These are phyloP conservation scores for Polyrhizophydium stewartii DNA, from an alignment of 371 early-diverging fungal genomes.

Conservation along the genomic window DNA sequence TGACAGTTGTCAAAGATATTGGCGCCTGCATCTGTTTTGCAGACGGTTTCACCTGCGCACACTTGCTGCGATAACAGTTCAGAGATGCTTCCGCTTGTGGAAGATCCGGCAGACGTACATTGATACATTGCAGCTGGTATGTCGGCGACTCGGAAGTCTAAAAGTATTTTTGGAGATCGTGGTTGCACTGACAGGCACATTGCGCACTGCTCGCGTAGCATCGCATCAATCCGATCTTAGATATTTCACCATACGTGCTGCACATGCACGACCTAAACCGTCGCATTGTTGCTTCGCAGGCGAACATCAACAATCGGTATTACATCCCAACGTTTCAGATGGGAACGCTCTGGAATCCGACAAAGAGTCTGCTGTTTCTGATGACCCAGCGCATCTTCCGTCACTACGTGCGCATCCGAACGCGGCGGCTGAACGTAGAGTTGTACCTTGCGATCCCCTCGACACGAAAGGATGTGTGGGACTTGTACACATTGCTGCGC, in stretches of 20 bases:
- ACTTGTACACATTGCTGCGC: neutral
- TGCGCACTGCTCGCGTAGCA: neutral
- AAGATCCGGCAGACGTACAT: neutral
- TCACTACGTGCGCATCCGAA: neutral
- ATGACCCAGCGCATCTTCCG: neutral
- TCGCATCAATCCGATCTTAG: neutral
- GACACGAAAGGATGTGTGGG: neutral
- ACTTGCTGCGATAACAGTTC: neutral
- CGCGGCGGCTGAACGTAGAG: neutral
- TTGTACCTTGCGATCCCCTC: slow-evolving; percentile 1
- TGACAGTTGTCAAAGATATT: neutral
- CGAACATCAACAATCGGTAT: neutral
- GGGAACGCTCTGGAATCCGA: neutral
- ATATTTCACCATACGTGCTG: neutral
- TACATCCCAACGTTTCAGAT: neutral
- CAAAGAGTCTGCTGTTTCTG: neutral
- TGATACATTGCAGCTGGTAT: neutral
- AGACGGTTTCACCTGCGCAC: slow-evolving; percentile 3
- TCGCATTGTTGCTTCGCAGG: neutral
- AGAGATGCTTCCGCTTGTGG: neutral
- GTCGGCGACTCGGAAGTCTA: neutral
- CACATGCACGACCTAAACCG: neutral
- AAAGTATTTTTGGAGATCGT: neutral
- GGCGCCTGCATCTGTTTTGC: neutral
- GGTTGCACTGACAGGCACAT: neutral